Percentiles rank a stretch among this genome's conserved stretches.
phyloP scores from a whole-genome alignment of 2,329 filamentous ascomycete species.

The Dactylellina parvicollis region DNA sequence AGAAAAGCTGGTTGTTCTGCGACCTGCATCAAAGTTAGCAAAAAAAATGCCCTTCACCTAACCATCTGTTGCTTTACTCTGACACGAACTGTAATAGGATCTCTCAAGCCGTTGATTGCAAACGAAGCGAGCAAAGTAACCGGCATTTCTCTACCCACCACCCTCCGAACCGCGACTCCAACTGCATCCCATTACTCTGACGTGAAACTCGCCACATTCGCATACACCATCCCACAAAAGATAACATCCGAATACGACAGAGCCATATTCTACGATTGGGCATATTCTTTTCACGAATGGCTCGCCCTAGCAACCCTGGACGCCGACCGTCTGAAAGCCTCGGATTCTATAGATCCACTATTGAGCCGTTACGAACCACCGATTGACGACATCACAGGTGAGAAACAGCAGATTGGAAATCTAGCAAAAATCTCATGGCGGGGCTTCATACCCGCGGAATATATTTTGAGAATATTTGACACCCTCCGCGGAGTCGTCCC shows the following conservation, averaged over 20 bases:
- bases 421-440: slow-evolving; percentile 55
- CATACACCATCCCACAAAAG: slow-evolving; percentile 55
- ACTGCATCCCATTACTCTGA: not conserved
- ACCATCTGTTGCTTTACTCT: slow-evolving; percentile 30
- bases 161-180: not conserved
- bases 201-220: slow-evolving; percentile 42
- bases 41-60: too few species aligned
- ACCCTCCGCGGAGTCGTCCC: slow-evolving; percentile 12
- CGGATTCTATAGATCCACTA: slow-evolving; percentile 73
- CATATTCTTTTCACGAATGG: slow-evolving; percentile 77
- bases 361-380: slow-evolving; percentile 64
- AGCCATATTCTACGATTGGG: slow-evolving; percentile 71
- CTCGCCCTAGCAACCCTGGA: slow-evolving; percentile 75
- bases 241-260: slow-evolving; percentile 60
- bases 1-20: slow-evolving; percentile 80
- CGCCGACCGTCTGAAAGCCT: slow-evolving; percentile 67
- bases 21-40: slow-evolving; percentile 68
- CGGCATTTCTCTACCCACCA: slow-evolving; percentile 29
- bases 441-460: slow-evolving; percentile 56
- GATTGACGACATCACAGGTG: not conserved
- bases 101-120: slow-evolving; percentile 59
- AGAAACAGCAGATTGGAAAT: not conserved
- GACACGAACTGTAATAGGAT: slow-evolving; percentile 46
- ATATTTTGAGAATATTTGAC: slow-evolving; percentile 52
- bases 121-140: slow-evolving; percentile 15